Base-by-base conservation (phyloP, 192 early-diverging fungal genomes). In the Coemansia aciculifera region DNA sequence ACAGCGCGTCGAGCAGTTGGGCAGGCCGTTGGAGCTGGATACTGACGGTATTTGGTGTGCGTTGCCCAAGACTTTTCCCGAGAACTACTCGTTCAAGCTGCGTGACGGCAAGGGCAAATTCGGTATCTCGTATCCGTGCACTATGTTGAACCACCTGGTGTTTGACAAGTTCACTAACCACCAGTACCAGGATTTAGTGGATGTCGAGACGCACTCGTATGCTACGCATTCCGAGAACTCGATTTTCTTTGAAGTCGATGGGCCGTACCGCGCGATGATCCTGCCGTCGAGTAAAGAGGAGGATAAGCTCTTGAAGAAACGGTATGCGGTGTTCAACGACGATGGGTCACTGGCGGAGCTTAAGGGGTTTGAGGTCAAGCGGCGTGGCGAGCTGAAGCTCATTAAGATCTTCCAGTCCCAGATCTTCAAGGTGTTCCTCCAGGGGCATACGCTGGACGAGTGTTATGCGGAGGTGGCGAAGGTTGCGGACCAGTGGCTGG, bases 31-130 rank as follows among this genome's bases (percentile, higher is more conserved):
- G 10, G 98, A 99, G 81, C 83, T 99, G 38, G 98, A 99, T 72
- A 99, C 98, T 15, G 98, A 99, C 66, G 98, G 98, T 61, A 98
- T 99, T 73, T 97, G 97, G 97, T 98, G 96, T 73, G 95, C 95
- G 24, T 85, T 99, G 43, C 98, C 98, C 0, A 76, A 88, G 23
- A 87, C 87, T 0, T 99, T 99, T 56, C 98, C 98, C 0, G 95
- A 97, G 71, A 94, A 95, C 72, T 96, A 91, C 76, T 79, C 85
- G 6, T 98, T 98, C 80, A 89, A 87, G 59, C 84, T 97, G 40
- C 86, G 85, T 51, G 88, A 87, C 60, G 81, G 81, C 34, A 69
- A 65, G 63, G 94, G 93, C 21, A 95, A 94, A 72, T 85, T 92
- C 32, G 82, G 83, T n/a, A 90, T 99, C 51, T 96, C 95, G 12